Evolutionary conservation across 345 rosid genomes (phyloP).

Genomic region (Salix dunnii): DNA sequence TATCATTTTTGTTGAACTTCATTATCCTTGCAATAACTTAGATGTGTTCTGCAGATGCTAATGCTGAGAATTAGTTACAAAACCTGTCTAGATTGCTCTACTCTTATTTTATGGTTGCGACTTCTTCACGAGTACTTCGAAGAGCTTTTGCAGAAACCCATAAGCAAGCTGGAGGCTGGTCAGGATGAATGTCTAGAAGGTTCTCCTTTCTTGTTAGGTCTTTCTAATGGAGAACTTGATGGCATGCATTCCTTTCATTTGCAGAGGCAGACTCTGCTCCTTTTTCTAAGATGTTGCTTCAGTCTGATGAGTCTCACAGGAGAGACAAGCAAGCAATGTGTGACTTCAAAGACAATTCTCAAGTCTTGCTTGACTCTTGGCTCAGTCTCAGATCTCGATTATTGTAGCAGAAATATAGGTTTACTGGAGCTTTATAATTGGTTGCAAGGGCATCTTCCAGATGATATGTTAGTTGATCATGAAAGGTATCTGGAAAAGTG

Average conservation of each 20-base stretch:
- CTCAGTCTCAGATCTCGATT: constrained; percentile 14
- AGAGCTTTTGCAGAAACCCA: constrained; percentile 43
- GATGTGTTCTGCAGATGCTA: constrained; percentile 54
- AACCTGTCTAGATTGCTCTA: constrained; percentile 32
- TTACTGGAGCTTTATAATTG: constrained; percentile 53
- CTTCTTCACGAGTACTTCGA: constrained; percentile 57
- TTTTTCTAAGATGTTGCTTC: constrained; percentile 69
- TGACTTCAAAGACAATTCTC: constrained; percentile 14
- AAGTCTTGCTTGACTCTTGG: constrained; percentile 24
- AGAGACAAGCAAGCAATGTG: constrained; percentile 34
- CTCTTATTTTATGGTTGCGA: constrained; percentile 63
- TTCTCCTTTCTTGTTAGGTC: constrained; percentile 61
- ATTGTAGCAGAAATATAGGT: constrained; percentile 43
- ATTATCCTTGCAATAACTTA: neutral
- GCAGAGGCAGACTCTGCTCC: constrained; percentile 61
- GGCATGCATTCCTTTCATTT: constrained; percentile 40
- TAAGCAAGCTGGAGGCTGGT: constrained; percentile 21
- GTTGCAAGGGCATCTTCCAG: constrained; percentile 48
- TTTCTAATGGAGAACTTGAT: constrained; percentile 34
- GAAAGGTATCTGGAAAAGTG: constrained; percentile 41
- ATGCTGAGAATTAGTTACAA: constrained; percentile 69
- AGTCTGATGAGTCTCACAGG: constrained; percentile 40
- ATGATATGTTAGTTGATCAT: constrained; percentile 24
- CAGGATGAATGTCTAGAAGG: constrained; percentile 57
- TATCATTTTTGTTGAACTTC: neutral